phyloP scores from a whole-genome alignment of 192 early-diverging fungal species.

The Entomortierella beljakovae region DNA sequence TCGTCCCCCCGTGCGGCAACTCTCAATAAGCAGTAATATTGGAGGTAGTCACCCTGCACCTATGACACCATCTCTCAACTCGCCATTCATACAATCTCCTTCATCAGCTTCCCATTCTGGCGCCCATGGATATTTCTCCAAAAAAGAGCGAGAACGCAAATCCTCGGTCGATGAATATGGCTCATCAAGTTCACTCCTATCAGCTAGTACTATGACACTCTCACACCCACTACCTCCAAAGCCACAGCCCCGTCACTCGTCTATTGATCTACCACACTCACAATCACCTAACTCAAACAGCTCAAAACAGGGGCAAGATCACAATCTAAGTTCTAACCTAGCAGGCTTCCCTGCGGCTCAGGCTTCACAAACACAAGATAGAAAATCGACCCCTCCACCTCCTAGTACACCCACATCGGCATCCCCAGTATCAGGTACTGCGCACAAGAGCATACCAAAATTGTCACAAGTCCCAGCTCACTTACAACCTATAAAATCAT shows the following conservation, averaged over 20 bases:
- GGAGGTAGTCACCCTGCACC: slow-evolving; percentile 20
- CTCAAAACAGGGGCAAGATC: slow-evolving; percentile 14
- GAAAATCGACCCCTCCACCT: slow-evolving; percentile 10
- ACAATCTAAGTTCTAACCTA: neutral
- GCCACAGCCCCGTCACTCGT: slow-evolving; percentile 31
- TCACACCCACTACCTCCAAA: slow-evolving; percentile 51
- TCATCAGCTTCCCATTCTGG: slow-evolving; percentile 32
- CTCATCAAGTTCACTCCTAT: slow-evolving; percentile 1
- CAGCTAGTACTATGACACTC: slow-evolving; percentile 5
- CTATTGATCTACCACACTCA: slow-evolving; percentile 7
- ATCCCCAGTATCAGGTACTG: neutral
- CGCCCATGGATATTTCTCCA: slow-evolving; percentile 44
- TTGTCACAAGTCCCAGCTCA: slow-evolving; percentile 37
- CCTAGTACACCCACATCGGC: neutral
- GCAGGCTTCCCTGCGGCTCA: neutral
- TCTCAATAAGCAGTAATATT: slow-evolving; percentile 35
- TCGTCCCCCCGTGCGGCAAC: slow-evolving; percentile 23
- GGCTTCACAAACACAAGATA: neutral
- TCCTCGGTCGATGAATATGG: slow-evolving; percentile 36
- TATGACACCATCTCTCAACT: slow-evolving; percentile 26
- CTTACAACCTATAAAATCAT: slow-evolving; percentile 42
- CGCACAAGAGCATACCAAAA: slow-evolving; percentile 24
- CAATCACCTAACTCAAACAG: neutral
- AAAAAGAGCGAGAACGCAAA: slow-evolving; percentile 44
- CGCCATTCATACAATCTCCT: slow-evolving; percentile 47